Evolutionary conservation across 768 basidiomycete species (phyloP).

Genomic region (Ephemerocybe angulata): DNA sequence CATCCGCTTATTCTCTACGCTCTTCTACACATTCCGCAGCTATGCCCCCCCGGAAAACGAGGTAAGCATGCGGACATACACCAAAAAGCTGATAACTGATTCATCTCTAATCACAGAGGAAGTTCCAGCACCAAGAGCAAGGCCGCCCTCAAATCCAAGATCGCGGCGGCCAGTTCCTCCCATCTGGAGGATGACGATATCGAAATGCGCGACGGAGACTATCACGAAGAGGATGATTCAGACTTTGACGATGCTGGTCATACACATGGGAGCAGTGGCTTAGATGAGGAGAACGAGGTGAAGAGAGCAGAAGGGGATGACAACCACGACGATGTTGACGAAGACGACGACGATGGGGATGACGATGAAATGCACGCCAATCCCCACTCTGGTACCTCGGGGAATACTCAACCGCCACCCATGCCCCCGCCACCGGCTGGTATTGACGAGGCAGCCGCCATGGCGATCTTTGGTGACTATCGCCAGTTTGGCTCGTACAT

Average conservation of each 20-base stretch:
- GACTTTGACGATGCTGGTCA: conserved; percentile 52
- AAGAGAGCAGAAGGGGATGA: conserved; percentile 35
- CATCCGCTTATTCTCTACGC: conserved; percentile 63
- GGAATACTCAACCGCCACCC: background rate
- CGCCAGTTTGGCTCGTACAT: conserved; percentile 90
- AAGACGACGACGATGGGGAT: conserved; percentile 47
- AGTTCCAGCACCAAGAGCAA: conserved; percentile 55
- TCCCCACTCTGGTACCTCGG: background rate
- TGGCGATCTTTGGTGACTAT: conserved; percentile 85
- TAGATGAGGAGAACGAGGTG: conserved; percentile 29
- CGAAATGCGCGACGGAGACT: conserved; percentile 70
- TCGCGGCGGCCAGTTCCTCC: conserved; percentile 61
- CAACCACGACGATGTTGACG: conserved; percentile 41
- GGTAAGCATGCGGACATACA: conserved; percentile 40
- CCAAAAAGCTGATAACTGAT: background rate
- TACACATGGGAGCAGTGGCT: conserved; percentile 36
- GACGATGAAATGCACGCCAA: conserved; percentile 18
- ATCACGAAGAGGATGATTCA: conserved; percentile 39
- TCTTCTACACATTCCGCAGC: conserved; percentile 46
- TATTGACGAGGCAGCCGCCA: conserved; percentile 65
- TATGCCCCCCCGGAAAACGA: conserved; percentile 74
- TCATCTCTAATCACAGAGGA: conserved; percentile 3
- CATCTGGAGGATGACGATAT: conserved; percentile 66
- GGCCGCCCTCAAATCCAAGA: conserved; percentile 53
- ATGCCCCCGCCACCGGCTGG: conserved; percentile 34